Percentiles rank a stretch among this genome's conserved stretches.
These are phyloP conservation scores for Triticum monococcum DNA, from an alignment of 176 grass and related monocot species.

Conservation along the genomic window DNA sequence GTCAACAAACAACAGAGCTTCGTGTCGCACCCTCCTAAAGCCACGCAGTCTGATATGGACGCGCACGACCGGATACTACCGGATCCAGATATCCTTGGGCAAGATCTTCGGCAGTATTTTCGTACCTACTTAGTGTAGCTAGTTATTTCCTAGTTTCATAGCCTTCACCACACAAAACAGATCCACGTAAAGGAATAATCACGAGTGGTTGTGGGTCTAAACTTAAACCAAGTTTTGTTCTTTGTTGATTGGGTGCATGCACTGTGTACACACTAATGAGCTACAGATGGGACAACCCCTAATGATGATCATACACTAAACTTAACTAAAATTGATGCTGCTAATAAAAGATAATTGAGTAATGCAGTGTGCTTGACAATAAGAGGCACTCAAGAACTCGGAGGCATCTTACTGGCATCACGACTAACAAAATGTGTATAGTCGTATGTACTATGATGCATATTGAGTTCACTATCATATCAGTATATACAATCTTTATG, in stretches of 20 bases:
- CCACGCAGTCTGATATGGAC: no score
- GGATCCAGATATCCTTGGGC: no score
- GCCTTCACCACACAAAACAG: slow-evolving; percentile 29
- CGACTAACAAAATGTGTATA: slow-evolving; percentile 9
- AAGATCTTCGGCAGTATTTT: no score
- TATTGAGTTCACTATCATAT: slow-evolving; percentile 15
- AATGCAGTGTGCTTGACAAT: slow-evolving; percentile 30
- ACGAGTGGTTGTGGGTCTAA: background rate
- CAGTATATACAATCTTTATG: slow-evolving; percentile 20
- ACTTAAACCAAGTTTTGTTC: background rate
- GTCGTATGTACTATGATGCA: background rate
- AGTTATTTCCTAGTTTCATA: slow-evolving; percentile 1
- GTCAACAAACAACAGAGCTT: no score
- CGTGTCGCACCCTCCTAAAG: no score
- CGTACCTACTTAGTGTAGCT: background rate
- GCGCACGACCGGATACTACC: no score
- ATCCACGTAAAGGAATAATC: background rate
- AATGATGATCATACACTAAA: slow-evolving; percentile 35
- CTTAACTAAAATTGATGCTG: background rate
- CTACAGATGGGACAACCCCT: slow-evolving; percentile 31
- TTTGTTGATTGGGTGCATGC: no score
- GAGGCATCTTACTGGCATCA: slow-evolving; percentile 56
- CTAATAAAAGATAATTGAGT: slow-evolving; percentile 1
- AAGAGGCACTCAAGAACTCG: background rate
- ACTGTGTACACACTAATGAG: background rate